Evolutionary conservation across 352 stramenopile genomes (phyloP).

Genomic region (Pythium plurisporium): DNA sequence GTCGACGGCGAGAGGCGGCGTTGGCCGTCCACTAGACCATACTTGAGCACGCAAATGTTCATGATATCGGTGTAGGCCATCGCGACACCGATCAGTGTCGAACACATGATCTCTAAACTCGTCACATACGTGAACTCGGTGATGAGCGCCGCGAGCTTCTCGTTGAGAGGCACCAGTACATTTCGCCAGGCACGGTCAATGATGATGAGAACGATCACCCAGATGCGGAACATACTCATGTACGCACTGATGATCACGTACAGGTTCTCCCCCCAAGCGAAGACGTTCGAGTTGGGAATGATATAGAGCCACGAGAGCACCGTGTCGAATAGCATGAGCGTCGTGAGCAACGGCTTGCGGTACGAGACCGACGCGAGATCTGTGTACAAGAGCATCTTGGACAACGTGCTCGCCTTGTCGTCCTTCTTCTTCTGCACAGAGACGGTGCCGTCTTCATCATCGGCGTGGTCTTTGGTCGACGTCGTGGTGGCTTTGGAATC

Average conservation of each 20-base stretch:
- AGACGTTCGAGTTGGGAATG: slow-evolving; percentile 23
- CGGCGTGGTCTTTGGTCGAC: neutral
- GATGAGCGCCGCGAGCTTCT: slow-evolving; percentile 14
- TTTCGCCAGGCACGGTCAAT: slow-evolving; percentile 15
- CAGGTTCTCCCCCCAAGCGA: slow-evolving; percentile 19
- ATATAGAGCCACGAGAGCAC: slow-evolving; percentile 24
- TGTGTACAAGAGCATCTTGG: slow-evolving; percentile 25
- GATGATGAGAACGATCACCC: slow-evolving; percentile 19
- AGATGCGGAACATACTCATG: slow-evolving; percentile 25
- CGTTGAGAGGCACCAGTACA: slow-evolving; percentile 12
- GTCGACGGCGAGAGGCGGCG: slow-evolving; percentile 14
- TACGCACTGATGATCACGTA: slow-evolving; percentile 24
- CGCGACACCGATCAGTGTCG: slow-evolving; percentile 20
- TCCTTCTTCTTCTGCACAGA: slow-evolving; percentile 1
- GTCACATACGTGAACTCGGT: slow-evolving; percentile 23
- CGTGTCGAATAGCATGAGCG: slow-evolving; percentile 17
- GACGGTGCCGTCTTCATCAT: neutral
- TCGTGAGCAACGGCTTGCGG: slow-evolving; percentile 15
- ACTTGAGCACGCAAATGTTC: slow-evolving; percentile 17
- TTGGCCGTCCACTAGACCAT: slow-evolving; percentile 13
- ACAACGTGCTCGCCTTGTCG: slow-evolving; percentile 10
- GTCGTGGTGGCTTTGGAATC: neutral
- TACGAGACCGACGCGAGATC: slow-evolving; percentile 23
- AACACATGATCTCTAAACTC: slow-evolving; percentile 23
- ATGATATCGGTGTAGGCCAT: slow-evolving; percentile 14